Conservation (phyloP, 192 early-diverging fungal genomes). For the Umbelopsis sp. region DNA sequence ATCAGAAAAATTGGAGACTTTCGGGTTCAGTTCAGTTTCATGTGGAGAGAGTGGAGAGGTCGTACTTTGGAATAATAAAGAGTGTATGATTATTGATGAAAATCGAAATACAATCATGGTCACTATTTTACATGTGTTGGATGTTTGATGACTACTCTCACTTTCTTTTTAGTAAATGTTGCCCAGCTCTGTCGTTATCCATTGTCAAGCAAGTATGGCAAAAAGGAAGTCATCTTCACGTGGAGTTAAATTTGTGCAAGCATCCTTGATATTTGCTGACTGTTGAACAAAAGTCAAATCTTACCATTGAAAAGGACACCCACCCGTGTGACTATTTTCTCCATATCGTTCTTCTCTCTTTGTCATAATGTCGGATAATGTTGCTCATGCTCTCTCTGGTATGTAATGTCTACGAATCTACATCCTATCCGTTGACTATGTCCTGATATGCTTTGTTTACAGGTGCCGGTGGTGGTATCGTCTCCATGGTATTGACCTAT, state of each 20-base stretch:
- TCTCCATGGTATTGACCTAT: conserved; percentile 94
- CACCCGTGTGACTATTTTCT: background rate
- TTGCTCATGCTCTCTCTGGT: conserved; percentile 79
- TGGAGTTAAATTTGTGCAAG: background rate
- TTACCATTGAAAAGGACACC: too few relatives aligned
- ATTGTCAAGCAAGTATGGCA: too few relatives aligned
- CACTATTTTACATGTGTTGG: too few relatives aligned
- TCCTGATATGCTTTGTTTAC: background rate
- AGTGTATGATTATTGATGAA: too few relatives aligned
- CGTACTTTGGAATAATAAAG: background rate
- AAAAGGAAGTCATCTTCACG: conserved; percentile 9
- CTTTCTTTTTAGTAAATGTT: too few relatives aligned
- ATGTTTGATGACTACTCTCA: too few relatives aligned
- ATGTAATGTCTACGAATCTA: background rate
- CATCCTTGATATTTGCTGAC: too few relatives aligned
- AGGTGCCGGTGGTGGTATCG: conserved; percentile 87
- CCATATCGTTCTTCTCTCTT: background rate
- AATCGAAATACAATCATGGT: too few relatives aligned
- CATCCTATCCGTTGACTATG: background rate
- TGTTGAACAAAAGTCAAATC: too few relatives aligned
- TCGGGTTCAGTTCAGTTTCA: background rate
- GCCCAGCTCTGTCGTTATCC: too few relatives aligned
- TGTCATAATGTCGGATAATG: conserved; percentile 73
- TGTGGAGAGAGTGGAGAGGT: background rate
- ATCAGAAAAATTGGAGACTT: background rate